Percentiles rank a stretch among this genome's conserved stretches.
Evolutionary conservation across 345 rosid species (phyloP).

Genomic region (Salix udensis): DNA sequence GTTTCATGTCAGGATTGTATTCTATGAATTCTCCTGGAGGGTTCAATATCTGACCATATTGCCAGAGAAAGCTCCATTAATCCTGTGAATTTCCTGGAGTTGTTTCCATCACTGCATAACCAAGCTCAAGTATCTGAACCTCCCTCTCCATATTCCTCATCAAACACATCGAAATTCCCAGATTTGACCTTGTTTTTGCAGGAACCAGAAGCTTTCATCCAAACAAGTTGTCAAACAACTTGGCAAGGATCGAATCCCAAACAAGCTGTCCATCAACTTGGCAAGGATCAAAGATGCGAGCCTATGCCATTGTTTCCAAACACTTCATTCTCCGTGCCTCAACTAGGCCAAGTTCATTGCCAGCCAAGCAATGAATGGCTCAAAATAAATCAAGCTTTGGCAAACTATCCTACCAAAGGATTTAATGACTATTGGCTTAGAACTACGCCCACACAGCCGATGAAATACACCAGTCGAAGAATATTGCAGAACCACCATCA

Average conservation of each 20-base stretch:
- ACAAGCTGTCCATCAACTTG: constrained; percentile 20
- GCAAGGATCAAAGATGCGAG: constrained; percentile 17
- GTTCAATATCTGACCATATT: constrained; percentile 15
- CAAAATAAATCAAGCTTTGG: constrained; percentile 34
- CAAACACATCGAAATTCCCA: constrained; percentile 39
- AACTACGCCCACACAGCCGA: constrained; percentile 59
- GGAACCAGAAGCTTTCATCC: constrained; percentile 35
- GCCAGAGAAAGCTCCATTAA: constrained; percentile 15
- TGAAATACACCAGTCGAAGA: constrained; percentile 52
- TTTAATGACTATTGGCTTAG: constrained; percentile 52
- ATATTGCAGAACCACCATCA: constrained; percentile 26
- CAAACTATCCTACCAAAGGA: constrained; percentile 35
- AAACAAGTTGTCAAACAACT: constrained; percentile 6
- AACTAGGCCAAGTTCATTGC: constrained; percentile 21
- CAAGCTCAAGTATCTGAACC: constrained; percentile 27
- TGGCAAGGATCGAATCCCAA: not conserved
- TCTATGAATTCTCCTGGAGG: constrained; percentile 13
- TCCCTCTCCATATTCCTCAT: constrained; percentile 24
- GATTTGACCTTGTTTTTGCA: constrained; percentile 53
- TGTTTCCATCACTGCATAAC: constrained; percentile 28
- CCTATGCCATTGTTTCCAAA: constrained; percentile 20
- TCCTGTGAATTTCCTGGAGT: constrained; percentile 44
- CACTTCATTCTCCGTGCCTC: constrained; percentile 19
- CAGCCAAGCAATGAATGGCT: constrained; percentile 41
- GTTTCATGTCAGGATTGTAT: constrained; percentile 25